Percentiles rank a stretch among this genome's conserved stretches.
Evolutionary conservation across 1,284 basidiomycete genomes (phyloP).

Genomic region (Phellopilus nigrolimitatus): DNA sequence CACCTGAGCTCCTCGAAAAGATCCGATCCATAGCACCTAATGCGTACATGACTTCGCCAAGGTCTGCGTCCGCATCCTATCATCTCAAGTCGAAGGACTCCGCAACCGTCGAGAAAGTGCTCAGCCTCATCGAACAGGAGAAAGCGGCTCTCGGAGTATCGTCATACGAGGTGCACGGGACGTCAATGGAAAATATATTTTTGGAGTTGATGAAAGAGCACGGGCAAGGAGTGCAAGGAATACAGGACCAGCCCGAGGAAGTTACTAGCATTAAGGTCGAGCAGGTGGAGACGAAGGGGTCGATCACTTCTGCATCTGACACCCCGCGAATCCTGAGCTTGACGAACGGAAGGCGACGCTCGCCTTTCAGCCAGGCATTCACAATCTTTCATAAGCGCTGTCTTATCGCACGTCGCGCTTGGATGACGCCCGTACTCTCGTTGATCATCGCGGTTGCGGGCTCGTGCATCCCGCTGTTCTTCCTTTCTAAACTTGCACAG

Average conservation of each 20-base stretch:
- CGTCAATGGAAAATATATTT: conserved; percentile 80
- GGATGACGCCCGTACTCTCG: conserved; percentile 60
- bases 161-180: conserved; percentile 64
- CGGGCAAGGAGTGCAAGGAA: conserved; percentile 21
- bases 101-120: conserved; percentile 46
- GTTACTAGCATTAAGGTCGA: background rate
- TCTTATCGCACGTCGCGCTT: conserved; percentile 62
- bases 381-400: conserved; percentile 72
- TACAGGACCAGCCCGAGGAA: background rate
- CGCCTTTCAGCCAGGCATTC: conserved; percentile 52
- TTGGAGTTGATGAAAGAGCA: conserved; percentile 61
- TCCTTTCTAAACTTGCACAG: conserved; percentile 46
- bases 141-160: conserved; percentile 35
- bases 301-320: background rate
- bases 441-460: conserved; percentile 61
- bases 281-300: conserved; percentile 1
- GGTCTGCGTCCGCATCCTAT: conserved; percentile 41
- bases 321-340: conserved; percentile 32
- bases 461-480: conserved; percentile 60
- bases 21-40: conserved; percentile 46
- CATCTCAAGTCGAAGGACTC: conserved; percentile 57
- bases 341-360: conserved; percentile 45
- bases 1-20: conserved; percentile 36
- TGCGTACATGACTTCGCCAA: conserved; percentile 36
- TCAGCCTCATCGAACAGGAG: conserved; percentile 49